Percentiles rank a stretch among this genome's conserved stretches.
Evolutionary conservation across 106 monocot species (phyloP).

Genomic region (Platanthera zijinensis): DNA sequence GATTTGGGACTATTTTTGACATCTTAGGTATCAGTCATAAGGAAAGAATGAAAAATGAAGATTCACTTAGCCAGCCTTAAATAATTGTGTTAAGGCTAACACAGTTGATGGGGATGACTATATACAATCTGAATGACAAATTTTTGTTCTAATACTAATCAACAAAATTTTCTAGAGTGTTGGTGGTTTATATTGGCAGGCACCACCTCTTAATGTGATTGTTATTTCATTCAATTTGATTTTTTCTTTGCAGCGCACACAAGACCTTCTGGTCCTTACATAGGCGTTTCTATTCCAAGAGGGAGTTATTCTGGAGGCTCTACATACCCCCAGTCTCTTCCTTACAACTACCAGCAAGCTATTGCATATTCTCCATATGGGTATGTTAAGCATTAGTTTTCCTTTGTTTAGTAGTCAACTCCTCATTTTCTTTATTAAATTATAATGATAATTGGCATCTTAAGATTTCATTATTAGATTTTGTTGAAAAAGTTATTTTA

Average conservation of each 20-base stretch:
- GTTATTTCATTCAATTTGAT: conserved; percentile 9
- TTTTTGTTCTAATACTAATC: background rate
- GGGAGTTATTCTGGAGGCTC: conserved; percentile 43
- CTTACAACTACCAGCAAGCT: conserved; percentile 49
- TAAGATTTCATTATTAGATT: background rate
- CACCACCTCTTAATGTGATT: background rate
- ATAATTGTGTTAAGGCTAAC: background rate
- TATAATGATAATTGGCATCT: background rate
- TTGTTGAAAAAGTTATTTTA: background rate
- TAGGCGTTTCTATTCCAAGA: conserved; percentile 34
- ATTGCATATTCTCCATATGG: conserved; percentile 44
- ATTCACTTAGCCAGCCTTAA: background rate
- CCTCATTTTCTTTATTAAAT: conserved; percentile 7
- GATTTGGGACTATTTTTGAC: too few relatives aligned
- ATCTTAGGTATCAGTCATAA: too few relatives aligned
- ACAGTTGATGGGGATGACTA: background rate
- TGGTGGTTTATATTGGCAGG: background rate
- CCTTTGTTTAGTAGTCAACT: background rate
- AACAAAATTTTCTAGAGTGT: background rate
- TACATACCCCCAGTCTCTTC: conserved; percentile 29
- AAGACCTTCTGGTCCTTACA: conserved; percentile 33
- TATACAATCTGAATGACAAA: background rate
- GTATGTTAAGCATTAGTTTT: conserved; percentile 21
- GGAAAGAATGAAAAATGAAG: too few relatives aligned
- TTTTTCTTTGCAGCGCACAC: conserved; percentile 21